Evolutionary conservation across 163 green algal species (phyloP).

Genomic region (Trebouxia gelatinosa): DNA sequence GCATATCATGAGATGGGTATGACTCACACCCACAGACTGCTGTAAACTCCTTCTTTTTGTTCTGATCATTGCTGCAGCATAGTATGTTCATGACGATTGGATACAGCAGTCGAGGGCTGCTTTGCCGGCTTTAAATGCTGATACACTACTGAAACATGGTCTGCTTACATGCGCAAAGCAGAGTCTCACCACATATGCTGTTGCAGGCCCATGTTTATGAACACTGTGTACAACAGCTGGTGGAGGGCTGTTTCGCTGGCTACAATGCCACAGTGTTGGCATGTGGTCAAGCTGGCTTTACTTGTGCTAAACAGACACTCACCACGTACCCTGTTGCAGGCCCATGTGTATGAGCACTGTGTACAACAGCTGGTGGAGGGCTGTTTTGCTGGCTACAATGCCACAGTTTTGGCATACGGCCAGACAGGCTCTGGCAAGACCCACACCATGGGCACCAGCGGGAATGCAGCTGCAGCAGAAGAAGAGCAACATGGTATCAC

Average conservation of each 20-base stretch:
- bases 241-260: slow-evolving; percentile 1
- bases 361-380: slow-evolving; percentile 12
- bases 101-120: no score
- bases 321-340: slow-evolving; percentile 56
- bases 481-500: slow-evolving; percentile 68
- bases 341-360: neutral
- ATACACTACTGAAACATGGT: no score
- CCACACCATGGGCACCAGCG: slow-evolving; percentile 85
- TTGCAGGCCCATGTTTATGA: neutral
- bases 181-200: no score
- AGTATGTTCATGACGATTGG: no score
- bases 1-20: no score
- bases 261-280: slow-evolving; percentile 23
- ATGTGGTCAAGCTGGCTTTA: slow-evolving; percentile 3
- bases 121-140: no score
- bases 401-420: slow-evolving; percentile 29
- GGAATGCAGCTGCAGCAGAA: neutral
- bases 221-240: neutral
- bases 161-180: no score
- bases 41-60: no score
- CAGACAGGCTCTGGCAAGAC: slow-evolving; percentile 73
- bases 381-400: slow-evolving; percentile 27
- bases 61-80: no score
- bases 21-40: no score
- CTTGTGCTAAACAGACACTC: slow-evolving; percentile 51